These are phyloP conservation scores for Ogataea methanolica DNA, from an alignment of 805 yeast genomes.

Conservation along the genomic window DNA sequence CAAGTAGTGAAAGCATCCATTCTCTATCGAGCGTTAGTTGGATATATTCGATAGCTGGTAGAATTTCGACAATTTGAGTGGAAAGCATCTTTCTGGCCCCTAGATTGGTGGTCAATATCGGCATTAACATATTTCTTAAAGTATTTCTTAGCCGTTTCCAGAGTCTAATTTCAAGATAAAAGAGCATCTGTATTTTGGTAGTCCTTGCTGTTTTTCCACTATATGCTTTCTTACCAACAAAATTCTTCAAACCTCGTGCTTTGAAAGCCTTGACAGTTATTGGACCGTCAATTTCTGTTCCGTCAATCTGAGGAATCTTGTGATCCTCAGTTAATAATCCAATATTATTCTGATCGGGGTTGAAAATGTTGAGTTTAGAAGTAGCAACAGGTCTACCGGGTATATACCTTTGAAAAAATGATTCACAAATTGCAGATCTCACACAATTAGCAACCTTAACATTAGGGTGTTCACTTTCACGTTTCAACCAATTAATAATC, in stretches of 20 bases:
- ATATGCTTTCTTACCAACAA: slow-evolving; percentile 1
- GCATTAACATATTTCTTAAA: slow-evolving; percentile 46
- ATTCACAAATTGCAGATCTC: slow-evolving; percentile 39
- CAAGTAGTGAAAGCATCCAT: slow-evolving; percentile 34
- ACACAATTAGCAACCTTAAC: slow-evolving; percentile 33
- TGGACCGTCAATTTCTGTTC: slow-evolving; percentile 25
- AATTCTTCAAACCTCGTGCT: slow-evolving; percentile 8
- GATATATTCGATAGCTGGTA: slow-evolving; percentile 45
- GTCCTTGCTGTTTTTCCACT: slow-evolving; percentile 4
- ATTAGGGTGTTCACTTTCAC: slow-evolving; percentile 35
- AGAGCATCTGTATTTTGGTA: slow-evolving; percentile 54
- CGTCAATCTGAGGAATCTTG: slow-evolving; percentile 31
- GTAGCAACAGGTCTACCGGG: slow-evolving; percentile 31
- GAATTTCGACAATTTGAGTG: slow-evolving; percentile 49
- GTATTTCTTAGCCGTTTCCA: slow-evolving; percentile 47
- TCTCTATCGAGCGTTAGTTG: slow-evolving; percentile 46
- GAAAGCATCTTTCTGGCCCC: slow-evolving; percentile 44
- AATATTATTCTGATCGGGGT: slow-evolving; percentile 16
- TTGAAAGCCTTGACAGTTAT: slow-evolving; percentile 21
- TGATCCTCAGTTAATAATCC: slow-evolving; percentile 33
- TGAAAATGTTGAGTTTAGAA: slow-evolving; percentile 10
- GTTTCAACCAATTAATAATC: slow-evolving; percentile 48
- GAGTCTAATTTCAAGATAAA: slow-evolving; percentile 56
- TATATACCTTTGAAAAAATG: slow-evolving; percentile 34
- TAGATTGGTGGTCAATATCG: slow-evolving; percentile 50